Percentiles rank a stretch among this genome's conserved stretches.
Evolutionary conservation across 129 eudicot genomes (phyloP).

Genomic region (Logfia minima): DNA sequence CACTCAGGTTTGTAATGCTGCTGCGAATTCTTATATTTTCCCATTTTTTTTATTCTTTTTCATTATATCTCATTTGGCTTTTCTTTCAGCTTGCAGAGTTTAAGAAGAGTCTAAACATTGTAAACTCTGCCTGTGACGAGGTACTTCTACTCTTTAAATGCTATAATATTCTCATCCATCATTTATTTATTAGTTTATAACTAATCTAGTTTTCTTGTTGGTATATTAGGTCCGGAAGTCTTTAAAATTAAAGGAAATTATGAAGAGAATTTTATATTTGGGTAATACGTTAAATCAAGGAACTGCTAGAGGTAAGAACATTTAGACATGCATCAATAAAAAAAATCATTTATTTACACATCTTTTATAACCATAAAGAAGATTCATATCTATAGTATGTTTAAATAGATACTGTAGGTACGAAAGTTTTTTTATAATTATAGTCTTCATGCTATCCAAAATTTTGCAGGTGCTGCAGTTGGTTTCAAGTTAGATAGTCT

Average conservation of each 20-base stretch:
- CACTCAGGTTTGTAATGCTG: slow-evolving; percentile 52
- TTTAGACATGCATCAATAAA: not conserved
- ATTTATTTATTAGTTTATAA: not conserved
- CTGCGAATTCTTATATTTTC: slow-evolving; percentile 5
- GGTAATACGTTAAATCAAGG: slow-evolving; percentile 92
- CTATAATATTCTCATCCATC: not conserved
- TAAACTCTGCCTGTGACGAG: slow-evolving; percentile 85
- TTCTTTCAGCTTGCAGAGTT: slow-evolving; percentile 71
- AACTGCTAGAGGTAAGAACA: slow-evolving; percentile 86
- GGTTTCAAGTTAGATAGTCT: slow-evolving; percentile 98
- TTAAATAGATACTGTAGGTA: not conserved
- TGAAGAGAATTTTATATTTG: slow-evolving; percentile 76
- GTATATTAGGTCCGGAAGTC: slow-evolving; percentile 73
- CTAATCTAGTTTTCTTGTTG: slow-evolving; percentile 24
- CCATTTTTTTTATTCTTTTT: not conserved
- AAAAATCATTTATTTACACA: slow-evolving; percentile 7
- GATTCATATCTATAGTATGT: not conserved
- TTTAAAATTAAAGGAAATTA: slow-evolving; percentile 73
- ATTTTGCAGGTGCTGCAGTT: slow-evolving; percentile 72
- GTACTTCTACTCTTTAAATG: slow-evolving; percentile 34
- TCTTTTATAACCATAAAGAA: not conserved
- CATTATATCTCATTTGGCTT: slow-evolving; percentile 14
- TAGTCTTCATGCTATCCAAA: slow-evolving; percentile 9
- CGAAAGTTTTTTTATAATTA: not conserved
- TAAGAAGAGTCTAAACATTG: slow-evolving; percentile 63